A percentile compares a stretch with the other conserved stretches of the same genome.
Conservation (phyloP, 208 protist genomes). For the Pavlovales sp. region DNA sequence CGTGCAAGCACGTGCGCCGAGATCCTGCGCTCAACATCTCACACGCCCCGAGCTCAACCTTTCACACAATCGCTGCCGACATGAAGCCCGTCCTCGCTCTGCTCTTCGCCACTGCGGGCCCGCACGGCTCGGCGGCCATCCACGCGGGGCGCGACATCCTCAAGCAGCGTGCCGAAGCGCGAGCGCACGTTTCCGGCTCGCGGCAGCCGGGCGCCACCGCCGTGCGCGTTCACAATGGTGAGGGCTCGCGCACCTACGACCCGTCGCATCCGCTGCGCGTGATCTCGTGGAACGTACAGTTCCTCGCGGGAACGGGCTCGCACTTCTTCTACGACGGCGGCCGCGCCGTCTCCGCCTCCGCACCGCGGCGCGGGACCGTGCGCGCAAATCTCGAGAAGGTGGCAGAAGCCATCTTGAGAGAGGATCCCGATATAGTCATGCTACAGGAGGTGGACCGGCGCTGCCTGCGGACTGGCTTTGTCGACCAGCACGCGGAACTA, state of each 20-base stretch:
- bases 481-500: background rate
- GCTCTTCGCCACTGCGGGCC: too few species aligned
- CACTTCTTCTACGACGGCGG: conserved; percentile 27
- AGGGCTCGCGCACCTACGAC: background rate
- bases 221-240: background rate
- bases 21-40: too few species aligned
- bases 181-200: too few species aligned
- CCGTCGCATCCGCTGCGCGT: background rate
- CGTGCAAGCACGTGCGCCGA: too few species aligned
- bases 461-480: background rate
- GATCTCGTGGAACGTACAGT: background rate
- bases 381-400: background rate
- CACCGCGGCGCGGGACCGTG: background rate
- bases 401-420: background rate
- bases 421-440: background rate
- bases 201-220: too few species aligned
- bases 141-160: too few species aligned
- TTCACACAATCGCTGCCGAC: too few species aligned
- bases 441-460: conserved; percentile 11
- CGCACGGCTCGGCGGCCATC: too few species aligned
- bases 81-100: too few species aligned
- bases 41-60: too few species aligned
- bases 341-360: too few species aligned
- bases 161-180: too few species aligned
- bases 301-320: background rate